Evolutionary conservation across 2,329 filamentous ascomycete species (phyloP), one percentile per base, ranked within the genome.

Genomic region (Nannizziopsis arthrosporioides): DNA sequence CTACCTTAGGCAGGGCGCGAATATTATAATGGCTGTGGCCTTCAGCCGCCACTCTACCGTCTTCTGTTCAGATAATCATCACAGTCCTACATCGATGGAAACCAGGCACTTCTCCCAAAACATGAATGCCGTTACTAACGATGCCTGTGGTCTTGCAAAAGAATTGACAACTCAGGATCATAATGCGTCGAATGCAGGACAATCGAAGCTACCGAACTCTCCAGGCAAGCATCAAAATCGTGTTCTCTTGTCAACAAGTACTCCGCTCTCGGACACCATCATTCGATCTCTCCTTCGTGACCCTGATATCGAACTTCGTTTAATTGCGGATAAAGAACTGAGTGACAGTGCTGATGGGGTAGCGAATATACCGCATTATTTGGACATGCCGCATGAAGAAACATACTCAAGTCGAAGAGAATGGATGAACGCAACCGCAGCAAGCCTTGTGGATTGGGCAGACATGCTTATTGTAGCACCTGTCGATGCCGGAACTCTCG

Each of bases 381-480:
- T 63, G 58, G 66, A 69, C 47, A 64, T 63, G 5, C 37, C 44
- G n/a, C 42, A 44, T 1, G 64, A 64, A 11, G 64, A 66, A 47
- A 67, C 65, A 46, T 63, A 65, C 42, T 63, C 59, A 0, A 61
- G 61, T 6, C 59, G 62, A 10, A 60, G 65, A 41, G 63, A 61
- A 57, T 67, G 65, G 65, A 53, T 68, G 40, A 65, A 65, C 51
- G 61, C 61, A n/a, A 68, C 68, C 50, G 65, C 66, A 34, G 64
- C 66, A 5, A 82, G 86, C 54, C 67, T 93, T 51, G 85, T 87
- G 55, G 77, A 85, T 52, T 95, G 89, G 89, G 86, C 89, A 5
- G 85, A 94, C 64, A 69, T 94, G 55, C 73, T 94, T 50, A 80
- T 94, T 30, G 77, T 94, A 48, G 84, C 84, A 5, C 87, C 89